Evolutionary conservation across 768 basidiomycete genomes (phyloP), one percentile per base, ranked within the genome.

Genomic region (Leccinum pellstonianum): DNA sequence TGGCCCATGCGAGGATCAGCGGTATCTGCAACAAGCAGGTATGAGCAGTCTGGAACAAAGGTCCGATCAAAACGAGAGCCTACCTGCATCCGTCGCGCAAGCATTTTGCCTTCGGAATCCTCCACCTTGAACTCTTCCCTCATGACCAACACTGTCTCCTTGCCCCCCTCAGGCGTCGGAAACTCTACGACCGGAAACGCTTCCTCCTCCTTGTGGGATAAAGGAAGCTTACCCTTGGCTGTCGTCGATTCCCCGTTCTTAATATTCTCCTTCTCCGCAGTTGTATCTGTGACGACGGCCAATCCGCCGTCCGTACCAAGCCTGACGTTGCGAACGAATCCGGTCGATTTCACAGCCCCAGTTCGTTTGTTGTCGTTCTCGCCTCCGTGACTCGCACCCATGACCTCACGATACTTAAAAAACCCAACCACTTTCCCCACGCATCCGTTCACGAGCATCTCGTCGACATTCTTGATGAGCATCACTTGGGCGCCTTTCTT

Each of bases 1-100:
- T 86, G 0, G 88, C 87, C 88, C 87, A 91, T 0, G 87, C 85
- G 0, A 88, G 80, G 52, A 91, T 89, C 4, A 95, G 72, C 0
- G 90, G 89, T 2, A 92, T 65, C 86, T 90, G 63, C 2, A 11
- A 27, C 19, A 46, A 11, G 21, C 9, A 46, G 10, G 23, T 52
- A 21, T 59, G 3, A 58, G 25, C 10, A 8, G n/a, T 37, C 33
- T 3, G 25, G 12, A 17, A 52, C 5, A 3, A 3, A 12, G 15
- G 25, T 17, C 4, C 5, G 6, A 29, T n/a, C 1, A 15, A 21
- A 35, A 9, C 19, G 14, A 43, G 2, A n/a, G 57, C 65, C 4
- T 15, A 73, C 79, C 73, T 81, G 80, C 59, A 80, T 77, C 14
- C 80, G 73, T 23, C 81, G 71, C 9, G 82, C 83, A 5, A 83